Evolutionary conservation across 352 stramenopile species (phyloP), one percentile per base, ranked within the genome.

Genomic region (Pythium brachiatum): DNA sequence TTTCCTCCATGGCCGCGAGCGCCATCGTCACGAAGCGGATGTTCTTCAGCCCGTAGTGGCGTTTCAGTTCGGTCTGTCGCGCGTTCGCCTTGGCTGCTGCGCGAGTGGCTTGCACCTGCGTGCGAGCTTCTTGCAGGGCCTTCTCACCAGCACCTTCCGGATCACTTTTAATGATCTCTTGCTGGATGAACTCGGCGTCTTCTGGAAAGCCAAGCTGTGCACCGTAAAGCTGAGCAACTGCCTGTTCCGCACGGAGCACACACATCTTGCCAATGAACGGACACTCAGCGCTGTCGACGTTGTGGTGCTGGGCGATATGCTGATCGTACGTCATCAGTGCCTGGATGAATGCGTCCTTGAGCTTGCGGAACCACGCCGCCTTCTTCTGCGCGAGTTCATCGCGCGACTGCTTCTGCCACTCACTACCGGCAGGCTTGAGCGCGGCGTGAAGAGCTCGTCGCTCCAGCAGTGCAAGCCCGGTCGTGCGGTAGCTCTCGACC

Each of bases 331-430:
- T 18, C n/a, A 34, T 29, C 15, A 71, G 27, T 3, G 53, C 58
- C 18, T 55, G 53, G 11, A 74, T 69, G 11, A 92, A 81, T 11
- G 79, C 73, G 25, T 89, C 80, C 32, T 83, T 83, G 20, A 93
- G 69, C 69, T 96, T 96, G 34, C 70, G 81, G 56, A 83, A 95
- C 89, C 89, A 97, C 16, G 70, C 66, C 44, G 68, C 83, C 71
- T 96, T 96, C 39, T 83, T 75, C 41, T 89, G 75, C 2, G 79
- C 85, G 76, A 93, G 83, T 20, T 93, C 86, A 32, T 97, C 89
- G 18, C 80, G 79, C 65, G 91, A 76, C 57, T 91, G 83, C 23
- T 81, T 83, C 34, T 81, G 76, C 90, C 90, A 97, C 55, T 85
- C 77, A 0, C 61, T 71, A 11, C 72, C 78, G 1, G 85, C 71